These are phyloP conservation scores for Paramecium primaurelia DNA, from an alignment of 73 alveolate genomes.

Conservation along the genomic window DNA sequence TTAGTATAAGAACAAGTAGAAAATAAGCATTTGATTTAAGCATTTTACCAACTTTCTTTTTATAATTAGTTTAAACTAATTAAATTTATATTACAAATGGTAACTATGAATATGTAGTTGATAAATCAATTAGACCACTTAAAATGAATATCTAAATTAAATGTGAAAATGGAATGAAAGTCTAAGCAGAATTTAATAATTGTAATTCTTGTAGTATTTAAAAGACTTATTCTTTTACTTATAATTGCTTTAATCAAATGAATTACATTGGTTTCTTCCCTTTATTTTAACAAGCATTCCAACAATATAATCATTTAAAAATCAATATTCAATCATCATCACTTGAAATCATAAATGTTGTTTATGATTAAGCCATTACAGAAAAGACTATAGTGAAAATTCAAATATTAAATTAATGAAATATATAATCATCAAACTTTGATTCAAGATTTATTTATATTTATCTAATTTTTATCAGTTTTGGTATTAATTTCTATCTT, in stretches of 20 bases:
- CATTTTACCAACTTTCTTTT: neutral
- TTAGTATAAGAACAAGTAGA: neutral
- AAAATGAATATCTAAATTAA: neutral
- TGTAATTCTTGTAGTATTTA: neutral
- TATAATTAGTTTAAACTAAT: neutral
- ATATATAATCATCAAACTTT: no score
- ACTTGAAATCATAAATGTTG: neutral
- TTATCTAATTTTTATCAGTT: no score
- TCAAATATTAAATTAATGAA: neutral
- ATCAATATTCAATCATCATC: neutral
- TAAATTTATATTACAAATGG: neutral
- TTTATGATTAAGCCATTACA: neutral
- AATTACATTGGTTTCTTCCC: neutral
- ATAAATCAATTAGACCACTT: neutral
- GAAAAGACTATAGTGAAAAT: neutral
- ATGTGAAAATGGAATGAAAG: neutral
- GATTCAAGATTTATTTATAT: no score
- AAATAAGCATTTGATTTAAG: neutral
- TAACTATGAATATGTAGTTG: neutral
- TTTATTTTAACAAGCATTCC: neutral
- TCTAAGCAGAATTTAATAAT: neutral
- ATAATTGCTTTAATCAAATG: neutral
- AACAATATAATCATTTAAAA: neutral
- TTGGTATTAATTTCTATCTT: no score
- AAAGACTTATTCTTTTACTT: neutral